Percentiles rank a stretch among this genome's conserved stretches.
Conservation (phyloP, 164 flowering plant genomes). For the Tetrastigma voinierianum region DNA sequence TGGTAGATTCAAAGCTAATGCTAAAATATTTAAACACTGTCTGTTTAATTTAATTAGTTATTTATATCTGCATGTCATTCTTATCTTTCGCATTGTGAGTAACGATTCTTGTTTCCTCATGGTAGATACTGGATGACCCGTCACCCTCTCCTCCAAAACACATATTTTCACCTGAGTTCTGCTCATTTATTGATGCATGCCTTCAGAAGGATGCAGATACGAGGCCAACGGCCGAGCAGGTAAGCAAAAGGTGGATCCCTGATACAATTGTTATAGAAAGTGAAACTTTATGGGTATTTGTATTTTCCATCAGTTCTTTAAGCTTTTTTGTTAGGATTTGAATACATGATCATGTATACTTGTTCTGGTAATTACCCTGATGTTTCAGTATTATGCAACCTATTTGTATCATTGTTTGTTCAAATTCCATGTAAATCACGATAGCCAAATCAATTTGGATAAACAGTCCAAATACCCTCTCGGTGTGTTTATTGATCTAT, state of each 20-base stretch:
- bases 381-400: too few relatives aligned
- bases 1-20: not conserved
- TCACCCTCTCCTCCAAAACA: slow-evolving; percentile 81
- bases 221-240: slow-evolving; percentile 97
- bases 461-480: too few relatives aligned
- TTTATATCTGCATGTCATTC: not conserved
- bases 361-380: not conserved
- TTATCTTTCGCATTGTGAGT: not conserved
- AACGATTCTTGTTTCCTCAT: slow-evolving; percentile 10
- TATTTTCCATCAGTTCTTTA: not conserved
- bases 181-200: slow-evolving; percentile 89
- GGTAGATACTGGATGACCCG: slow-evolving; percentile 94
- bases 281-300: not conserved
- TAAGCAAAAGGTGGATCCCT: slow-evolving; percentile 17
- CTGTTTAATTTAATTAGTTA: not conserved
- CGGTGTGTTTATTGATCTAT: too few relatives aligned
- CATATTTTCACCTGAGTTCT: slow-evolving; percentile 82
- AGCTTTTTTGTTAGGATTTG: not conserved
- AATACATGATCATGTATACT: not conserved
- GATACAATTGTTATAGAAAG: not conserved
- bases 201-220: slow-evolving; percentile 82
- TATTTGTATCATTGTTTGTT: too few relatives aligned
- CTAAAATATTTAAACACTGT: not conserved
- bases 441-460: too few relatives aligned
- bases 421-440: too few relatives aligned